These are phyloP conservation scores for Ehretia macrophylla DNA, from an alignment of 257 asterid genomes.

Conservation along the genomic window DNA sequence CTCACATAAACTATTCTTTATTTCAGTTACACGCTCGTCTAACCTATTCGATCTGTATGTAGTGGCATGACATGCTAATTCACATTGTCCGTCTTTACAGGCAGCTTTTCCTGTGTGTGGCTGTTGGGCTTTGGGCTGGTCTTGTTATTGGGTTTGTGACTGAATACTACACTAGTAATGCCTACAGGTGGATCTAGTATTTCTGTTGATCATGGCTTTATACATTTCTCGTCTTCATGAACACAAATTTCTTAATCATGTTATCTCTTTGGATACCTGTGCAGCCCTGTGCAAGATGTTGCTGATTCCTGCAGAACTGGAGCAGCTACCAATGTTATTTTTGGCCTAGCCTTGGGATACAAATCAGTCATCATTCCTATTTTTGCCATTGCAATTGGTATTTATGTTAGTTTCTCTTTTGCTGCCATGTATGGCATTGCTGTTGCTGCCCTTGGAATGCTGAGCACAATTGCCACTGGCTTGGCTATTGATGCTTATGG, in stretches of 20 bases:
- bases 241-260: background rate
- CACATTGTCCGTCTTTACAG: conserved; percentile 10
- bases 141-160: conserved; percentile 20
- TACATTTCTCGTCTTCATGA: background rate
- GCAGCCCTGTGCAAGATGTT: conserved; percentile 81
- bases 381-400: conserved; percentile 75
- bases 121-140: conserved; percentile 22
- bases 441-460: conserved; percentile 88
- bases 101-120: conserved; percentile 18
- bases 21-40: too few relatives aligned
- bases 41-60: background rate
- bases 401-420: conserved; percentile 74
- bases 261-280: background rate
- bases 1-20: too few relatives aligned
- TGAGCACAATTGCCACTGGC: conserved; percentile 93
- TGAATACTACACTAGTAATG: conserved; percentile 21
- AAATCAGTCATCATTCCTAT: conserved; percentile 90
- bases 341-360: conserved; percentile 93
- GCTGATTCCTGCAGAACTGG: conserved; percentile 99
- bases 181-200: conserved; percentile 9
- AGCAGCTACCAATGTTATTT: conserved; percentile 89
- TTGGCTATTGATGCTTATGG: conserved; percentile 94
- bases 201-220: background rate
- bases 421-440: conserved; percentile 97
- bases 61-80: background rate